These are phyloP conservation scores for Sporothrix variecibatus DNA, from an alignment of 2,329 filamentous ascomycete genomes.

Conservation along the genomic window DNA sequence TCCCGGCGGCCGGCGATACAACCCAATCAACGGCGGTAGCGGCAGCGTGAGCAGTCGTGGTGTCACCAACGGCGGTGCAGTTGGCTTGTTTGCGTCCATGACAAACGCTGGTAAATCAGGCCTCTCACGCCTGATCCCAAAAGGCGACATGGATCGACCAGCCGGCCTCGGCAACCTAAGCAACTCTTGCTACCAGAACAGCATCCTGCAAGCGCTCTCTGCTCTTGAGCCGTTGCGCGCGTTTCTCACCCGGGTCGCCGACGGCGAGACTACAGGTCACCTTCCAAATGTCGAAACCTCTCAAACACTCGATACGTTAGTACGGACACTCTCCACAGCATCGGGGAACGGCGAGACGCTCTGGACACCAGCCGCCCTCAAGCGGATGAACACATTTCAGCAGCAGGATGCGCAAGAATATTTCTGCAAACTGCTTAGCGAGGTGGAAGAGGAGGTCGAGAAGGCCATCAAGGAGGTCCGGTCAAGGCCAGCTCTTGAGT, in stretches of 20 bases:
- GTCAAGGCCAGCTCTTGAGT: conserved; percentile 45
- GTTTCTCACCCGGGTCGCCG: conserved; percentile 59
- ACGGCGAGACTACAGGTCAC: conserved; percentile 37
- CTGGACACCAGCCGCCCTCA: conserved; percentile 79
- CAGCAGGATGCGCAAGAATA: conserved; percentile 99
- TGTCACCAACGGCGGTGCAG: neutral
- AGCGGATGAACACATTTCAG: conserved; percentile 92
- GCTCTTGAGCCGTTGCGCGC: conserved; percentile 69
- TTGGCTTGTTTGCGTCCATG: conserved; percentile 49
- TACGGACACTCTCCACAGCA: conserved; percentile 68
- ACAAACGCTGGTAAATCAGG: conserved; percentile 58
- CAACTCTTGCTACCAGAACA: conserved; percentile 98
- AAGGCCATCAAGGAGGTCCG: conserved; percentile 46
- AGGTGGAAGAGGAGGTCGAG: conserved; percentile 75
- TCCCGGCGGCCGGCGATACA: conserved; percentile 44
- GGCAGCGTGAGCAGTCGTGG: neutral
- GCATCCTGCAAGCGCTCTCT: conserved; percentile 81
- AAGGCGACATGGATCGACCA: conserved; percentile 47
- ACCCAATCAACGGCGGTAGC: conserved; percentile 48
- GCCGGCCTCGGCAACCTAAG: conserved; percentile 84
- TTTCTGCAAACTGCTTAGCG: conserved; percentile 84
- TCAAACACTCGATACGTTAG: conserved; percentile 61
- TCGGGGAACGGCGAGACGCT: conserved; percentile 73
- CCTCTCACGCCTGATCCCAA: conserved; percentile 35
- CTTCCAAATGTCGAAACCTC: conserved; percentile 42